Evolutionary conservation across 441 rosid genomes (phyloP).

Genomic region (Daphne laureola): DNA sequence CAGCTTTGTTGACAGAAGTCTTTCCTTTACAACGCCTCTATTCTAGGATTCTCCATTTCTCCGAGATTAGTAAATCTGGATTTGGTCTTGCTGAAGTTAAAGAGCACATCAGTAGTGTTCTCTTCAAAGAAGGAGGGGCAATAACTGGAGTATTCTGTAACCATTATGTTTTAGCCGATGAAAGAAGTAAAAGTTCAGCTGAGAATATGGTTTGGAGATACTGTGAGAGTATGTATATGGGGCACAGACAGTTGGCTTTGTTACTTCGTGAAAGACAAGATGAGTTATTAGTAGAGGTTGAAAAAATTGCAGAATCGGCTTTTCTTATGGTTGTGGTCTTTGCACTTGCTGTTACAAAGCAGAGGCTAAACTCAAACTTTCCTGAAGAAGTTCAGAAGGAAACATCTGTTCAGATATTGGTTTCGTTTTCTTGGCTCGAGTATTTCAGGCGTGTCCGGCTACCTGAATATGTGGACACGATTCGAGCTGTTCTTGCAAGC

Average conservation of each 20-base stretch:
- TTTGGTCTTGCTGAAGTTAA: slow-evolving; percentile 31
- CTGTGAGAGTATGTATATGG: slow-evolving; percentile 64
- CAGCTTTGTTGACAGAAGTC: slow-evolving; percentile 59
- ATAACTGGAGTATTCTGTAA: slow-evolving; percentile 70
- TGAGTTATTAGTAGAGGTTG: slow-evolving; percentile 47
- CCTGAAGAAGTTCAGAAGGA: slow-evolving; percentile 46
- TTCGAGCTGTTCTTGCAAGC: slow-evolving; percentile 59
- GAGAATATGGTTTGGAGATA: slow-evolving; percentile 71
- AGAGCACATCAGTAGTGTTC: slow-evolving; percentile 46
- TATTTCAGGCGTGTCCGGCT: slow-evolving; percentile 74
- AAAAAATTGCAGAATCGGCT: slow-evolving; percentile 83
- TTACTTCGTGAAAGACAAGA: slow-evolving; percentile 51
- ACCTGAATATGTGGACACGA: slow-evolving; percentile 84
- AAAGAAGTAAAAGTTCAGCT: slow-evolving; percentile 44
- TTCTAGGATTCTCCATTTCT: slow-evolving; percentile 29
- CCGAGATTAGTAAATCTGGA: slow-evolving; percentile 19
- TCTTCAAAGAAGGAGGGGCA: slow-evolving; percentile 80
- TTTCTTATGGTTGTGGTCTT: slow-evolving; percentile 88
- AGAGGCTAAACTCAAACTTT: slow-evolving; percentile 40
- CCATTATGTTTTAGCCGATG: slow-evolving; percentile 56
- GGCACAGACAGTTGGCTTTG: slow-evolving; percentile 60
- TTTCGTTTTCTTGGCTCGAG: slow-evolving; percentile 76
- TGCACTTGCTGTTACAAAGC: slow-evolving; percentile 65
- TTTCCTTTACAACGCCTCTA: slow-evolving; percentile 58
- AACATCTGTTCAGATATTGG: slow-evolving; percentile 60